Evolutionary conservation across 164 flowering plant species (phyloP).

Genomic region (Malania oleifera): DNA sequence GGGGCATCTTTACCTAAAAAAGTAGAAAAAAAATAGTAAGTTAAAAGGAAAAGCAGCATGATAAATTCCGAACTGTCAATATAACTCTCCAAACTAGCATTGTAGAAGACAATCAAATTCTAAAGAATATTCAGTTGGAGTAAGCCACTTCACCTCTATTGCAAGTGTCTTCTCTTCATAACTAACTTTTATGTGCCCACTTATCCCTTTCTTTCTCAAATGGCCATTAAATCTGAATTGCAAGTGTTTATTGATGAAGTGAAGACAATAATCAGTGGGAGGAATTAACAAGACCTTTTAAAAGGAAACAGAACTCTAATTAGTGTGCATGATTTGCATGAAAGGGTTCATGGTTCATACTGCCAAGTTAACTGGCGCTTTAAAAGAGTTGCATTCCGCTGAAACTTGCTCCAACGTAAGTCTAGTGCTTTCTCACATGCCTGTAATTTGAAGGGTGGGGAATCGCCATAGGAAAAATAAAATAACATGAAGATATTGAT

Average conservation of each 20-base stretch:
- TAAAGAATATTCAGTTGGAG: not conserved
- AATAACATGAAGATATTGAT: no score
- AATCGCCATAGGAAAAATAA: no score
- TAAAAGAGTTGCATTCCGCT: conserved; percentile 51
- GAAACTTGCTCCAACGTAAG: conserved; percentile 55
- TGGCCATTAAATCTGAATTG: conserved; percentile 68
- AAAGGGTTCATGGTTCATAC: conserved; percentile 41
- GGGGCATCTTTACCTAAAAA: conserved; percentile 88
- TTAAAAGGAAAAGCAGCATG: not conserved
- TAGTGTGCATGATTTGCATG: not conserved
- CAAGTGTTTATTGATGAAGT: conserved; percentile 3
- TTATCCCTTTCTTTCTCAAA: conserved; percentile 76
- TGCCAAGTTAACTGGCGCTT: conserved; percentile 78
- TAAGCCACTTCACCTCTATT: conserved; percentile 58
- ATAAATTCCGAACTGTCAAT: not conserved
- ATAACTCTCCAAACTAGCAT: not conserved
- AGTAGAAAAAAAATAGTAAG: conserved; percentile 2
- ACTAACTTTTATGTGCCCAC: conserved; percentile 62
- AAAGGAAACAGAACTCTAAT: not conserved
- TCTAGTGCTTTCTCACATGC: conserved; percentile 62
- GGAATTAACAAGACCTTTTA: not conserved
- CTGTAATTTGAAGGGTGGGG: no score
- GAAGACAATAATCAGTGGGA: not conserved
- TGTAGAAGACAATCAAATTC: not conserved
- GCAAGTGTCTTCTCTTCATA: conserved; percentile 72